These are phyloP conservation scores for Fusarium neocosmosporiellum DNA, from an alignment of 2,329 filamentous ascomycete genomes.

Conservation along the genomic window DNA sequence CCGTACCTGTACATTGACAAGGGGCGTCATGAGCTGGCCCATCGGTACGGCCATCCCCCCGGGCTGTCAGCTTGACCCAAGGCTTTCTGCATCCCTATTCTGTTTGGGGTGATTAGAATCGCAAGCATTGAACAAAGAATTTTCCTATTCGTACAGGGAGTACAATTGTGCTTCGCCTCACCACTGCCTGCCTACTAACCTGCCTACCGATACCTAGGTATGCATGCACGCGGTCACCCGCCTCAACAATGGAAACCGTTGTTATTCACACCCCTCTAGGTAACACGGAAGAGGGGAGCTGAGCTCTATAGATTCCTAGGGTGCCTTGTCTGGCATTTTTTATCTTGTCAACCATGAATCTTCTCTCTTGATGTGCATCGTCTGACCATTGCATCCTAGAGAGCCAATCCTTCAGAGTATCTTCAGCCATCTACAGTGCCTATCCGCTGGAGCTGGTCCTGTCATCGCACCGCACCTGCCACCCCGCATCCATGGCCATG, in stretches of 20 bases:
- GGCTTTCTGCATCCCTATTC: background rate
- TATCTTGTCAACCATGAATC: background rate
- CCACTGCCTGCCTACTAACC: background rate
- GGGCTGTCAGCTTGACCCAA: background rate
- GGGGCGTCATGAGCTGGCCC: background rate
- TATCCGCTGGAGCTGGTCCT: background rate
- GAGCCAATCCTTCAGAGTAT: background rate
- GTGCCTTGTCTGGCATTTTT: conserved; percentile 8
- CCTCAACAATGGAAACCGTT: background rate
- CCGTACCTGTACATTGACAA: background rate
- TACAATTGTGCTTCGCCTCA: background rate
- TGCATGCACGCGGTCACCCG: background rate
- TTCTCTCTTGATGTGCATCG: background rate
- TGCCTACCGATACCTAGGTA: background rate
- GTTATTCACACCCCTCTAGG: conserved; percentile 8
- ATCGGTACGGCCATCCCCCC: background rate
- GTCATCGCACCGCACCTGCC: background rate
- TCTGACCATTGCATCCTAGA: background rate
- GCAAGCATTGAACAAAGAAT: background rate
- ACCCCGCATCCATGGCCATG: background rate
- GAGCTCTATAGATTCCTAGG: conserved; percentile 6
- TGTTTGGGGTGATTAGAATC: background rate
- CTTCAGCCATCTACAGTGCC: background rate
- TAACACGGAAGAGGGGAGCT: conserved; percentile 1
- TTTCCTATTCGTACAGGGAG: background rate